Evolutionary conservation across 2,329 filamentous ascomycete species (phyloP), one percentile per base, ranked within the genome.

Genomic region (Penicillium sp.): DNA sequence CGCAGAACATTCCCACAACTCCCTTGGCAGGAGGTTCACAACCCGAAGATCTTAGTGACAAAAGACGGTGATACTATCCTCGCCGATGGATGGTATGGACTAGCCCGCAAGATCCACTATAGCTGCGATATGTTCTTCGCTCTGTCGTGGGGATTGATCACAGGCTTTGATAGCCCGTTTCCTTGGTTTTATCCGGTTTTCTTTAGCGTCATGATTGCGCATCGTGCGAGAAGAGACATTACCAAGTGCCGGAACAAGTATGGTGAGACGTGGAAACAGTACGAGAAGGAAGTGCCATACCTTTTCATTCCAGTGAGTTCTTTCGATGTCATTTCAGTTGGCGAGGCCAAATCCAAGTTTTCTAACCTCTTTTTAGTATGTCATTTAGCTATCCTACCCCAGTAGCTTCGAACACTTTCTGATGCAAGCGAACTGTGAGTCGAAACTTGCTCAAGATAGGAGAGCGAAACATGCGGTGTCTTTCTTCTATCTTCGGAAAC

Each of bases 181-280:
- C 90, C 90, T 0, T 95, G 90, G 89, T 94, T 95, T 72, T 93
- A 94, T 70, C 86, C 89, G 0, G 75, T 88, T 13, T 95, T 95
- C 77, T 95, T 95, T 71, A 78, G 78, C 5, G 72, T 76, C 55
- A 93, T 93, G 89, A 93, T 94, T 64, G 77, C 85, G 6, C 90
- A 95, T 71, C 87, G 90, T 47, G 87, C 89, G 2, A 77, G 76
- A 56, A 80, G 90, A 52, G 90, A 95, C 69, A 89, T 92, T 54
- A 78, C 86, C 68, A 81, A 86, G 57, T 95, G 90, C 73, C 81
- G 83, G 46, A 77, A 79, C 59, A 90, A 89, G 77, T 94, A 95
- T 72, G 90, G 89, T 11, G 86, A 89, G 56, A 86, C 88, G 6
- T 95, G 90, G 90, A 76, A 77, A 45, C 86, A 93, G 78, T 95